Conservation (phyloP, 2,329 filamentous ascomycete species). For the Ophiocordyceps australis region DNA sequence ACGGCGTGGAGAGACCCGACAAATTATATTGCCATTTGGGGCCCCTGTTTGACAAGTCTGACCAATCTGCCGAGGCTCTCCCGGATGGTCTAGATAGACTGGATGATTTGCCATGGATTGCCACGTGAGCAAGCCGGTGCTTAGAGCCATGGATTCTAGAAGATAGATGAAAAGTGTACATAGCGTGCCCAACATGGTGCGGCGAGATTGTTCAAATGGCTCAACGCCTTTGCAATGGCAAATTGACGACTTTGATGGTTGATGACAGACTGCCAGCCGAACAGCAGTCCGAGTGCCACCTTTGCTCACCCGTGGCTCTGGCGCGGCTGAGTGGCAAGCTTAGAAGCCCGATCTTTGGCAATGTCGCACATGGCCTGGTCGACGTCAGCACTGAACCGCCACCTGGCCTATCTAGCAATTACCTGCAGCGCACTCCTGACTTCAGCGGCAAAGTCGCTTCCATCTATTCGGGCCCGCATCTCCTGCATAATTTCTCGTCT, state of each 20-base stretch:
- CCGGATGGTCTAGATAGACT: neutral
- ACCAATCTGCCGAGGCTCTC: no score
- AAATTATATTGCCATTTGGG: constrained; percentile 37
- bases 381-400: no score
- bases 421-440: constrained; percentile 60
- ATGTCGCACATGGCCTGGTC: constrained; percentile 83
- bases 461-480: constrained; percentile 57
- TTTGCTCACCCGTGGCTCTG: no score
- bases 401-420: constrained; percentile 7
- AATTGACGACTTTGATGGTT: no score
- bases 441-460: constrained; percentile 48
- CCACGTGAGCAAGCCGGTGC: no score
- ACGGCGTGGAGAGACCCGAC: constrained; percentile 24
- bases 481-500: constrained; percentile 62
- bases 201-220: no score
- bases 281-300: no score
- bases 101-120: neutral
- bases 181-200: no score
- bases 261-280: no score
- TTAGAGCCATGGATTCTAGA: no score
- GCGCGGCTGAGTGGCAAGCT: constrained; percentile 20
- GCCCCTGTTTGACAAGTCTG: constrained; percentile 19
- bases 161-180: no score
- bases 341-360: constrained; percentile 58
- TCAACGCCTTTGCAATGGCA: no score